Base-by-base conservation (phyloP, 805 yeast genomes). In the Hanseniaspora thailandica region DNA sequence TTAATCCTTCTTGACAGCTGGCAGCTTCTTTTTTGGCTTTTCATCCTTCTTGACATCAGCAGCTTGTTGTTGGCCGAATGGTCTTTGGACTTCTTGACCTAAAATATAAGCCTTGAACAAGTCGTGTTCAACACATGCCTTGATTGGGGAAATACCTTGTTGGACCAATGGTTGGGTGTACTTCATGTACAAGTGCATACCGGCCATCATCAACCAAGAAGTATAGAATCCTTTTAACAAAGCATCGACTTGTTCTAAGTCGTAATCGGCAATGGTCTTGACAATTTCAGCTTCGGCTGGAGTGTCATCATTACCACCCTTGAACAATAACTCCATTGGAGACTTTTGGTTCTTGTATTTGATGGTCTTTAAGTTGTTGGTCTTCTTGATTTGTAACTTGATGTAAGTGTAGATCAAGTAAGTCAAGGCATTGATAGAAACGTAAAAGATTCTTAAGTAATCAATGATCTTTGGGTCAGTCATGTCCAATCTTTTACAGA, bases 111-210 rank as follows among this genome's bases (percentile, higher is more conserved):
- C 86, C 75, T 86, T 81, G 62, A 90, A 95, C 60, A 87, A 80
- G 72, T 88, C 88, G 64, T 86, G 73, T 73, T 93, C 97, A 54
- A 87, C 71, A 45, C 95, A 95, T 61, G 85, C 73, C 78, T 93
- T 93, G 63, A 93, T 73, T 50, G 96, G 90, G 51, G 94, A 78
- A 61, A 93, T 78, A 58, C 89, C 81, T 75, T 93, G 97, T 88
- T 90, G 84, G 61, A 93, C 81, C 67, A 93, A 78, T 56, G 98
- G 98, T 72, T 93, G 88, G 69, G 97, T 88, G 77, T 87, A 93
- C 71, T 87, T 84, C 94, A 93, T 80, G 80, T 90, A 90, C 57
- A 93, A 65, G 71, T 93, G 98, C 97, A 90, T 89, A 81, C 90
- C 85, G 25, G 84, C 95, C 89, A 93, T 89, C 95, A 93, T 87